Conservation (phyloP, 1,139 yeast genomes). For the Trichomonascaceae sp. region DNA sequence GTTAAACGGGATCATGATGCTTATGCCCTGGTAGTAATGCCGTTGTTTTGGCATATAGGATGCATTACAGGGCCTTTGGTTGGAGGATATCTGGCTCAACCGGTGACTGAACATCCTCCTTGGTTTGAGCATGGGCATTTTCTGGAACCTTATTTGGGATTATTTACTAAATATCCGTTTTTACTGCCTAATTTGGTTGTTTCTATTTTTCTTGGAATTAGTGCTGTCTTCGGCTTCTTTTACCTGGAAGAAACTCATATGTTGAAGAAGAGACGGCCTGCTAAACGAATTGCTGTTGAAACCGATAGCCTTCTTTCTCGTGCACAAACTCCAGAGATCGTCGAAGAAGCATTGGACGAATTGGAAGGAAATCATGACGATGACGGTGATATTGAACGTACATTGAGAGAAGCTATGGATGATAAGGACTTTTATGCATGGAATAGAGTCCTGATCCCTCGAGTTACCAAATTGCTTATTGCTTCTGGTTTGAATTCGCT, state of each 20-base stretch:
- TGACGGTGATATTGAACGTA: conserved; percentile 4
- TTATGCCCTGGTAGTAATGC: conserved; percentile 53
- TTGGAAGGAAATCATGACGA: conserved; percentile 4
- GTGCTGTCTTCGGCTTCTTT: conserved; percentile 38
- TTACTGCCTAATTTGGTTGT: conserved; percentile 57
- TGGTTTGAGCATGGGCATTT: conserved; percentile 22
- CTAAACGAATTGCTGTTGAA: neutral
- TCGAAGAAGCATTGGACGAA: conserved; percentile 9
- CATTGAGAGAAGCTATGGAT: neutral
- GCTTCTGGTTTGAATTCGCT: conserved; percentile 35
- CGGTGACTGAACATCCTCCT: conserved; percentile 29
- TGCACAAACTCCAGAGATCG: neutral
- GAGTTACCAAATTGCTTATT: conserved; percentile 15
- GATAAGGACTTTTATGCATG: conserved; percentile 33
- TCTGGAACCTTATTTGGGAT: conserved; percentile 14
- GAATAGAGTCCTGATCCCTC: conserved; percentile 21
- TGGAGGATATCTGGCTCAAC: conserved; percentile 41
- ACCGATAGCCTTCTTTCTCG: conserved; percentile 1
- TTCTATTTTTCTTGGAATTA: conserved; percentile 31
- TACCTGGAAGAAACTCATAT: conserved; percentile 58
- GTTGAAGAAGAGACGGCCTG: conserved; percentile 32
- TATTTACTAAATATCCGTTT: conserved; percentile 47
- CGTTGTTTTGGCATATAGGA: conserved; percentile 56
- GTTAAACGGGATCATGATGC: conserved; percentile 53
- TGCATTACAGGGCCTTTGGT: conserved; percentile 53